Conservation (phyloP, 208 protist species). For the Crithidia fasciculata region DNA sequence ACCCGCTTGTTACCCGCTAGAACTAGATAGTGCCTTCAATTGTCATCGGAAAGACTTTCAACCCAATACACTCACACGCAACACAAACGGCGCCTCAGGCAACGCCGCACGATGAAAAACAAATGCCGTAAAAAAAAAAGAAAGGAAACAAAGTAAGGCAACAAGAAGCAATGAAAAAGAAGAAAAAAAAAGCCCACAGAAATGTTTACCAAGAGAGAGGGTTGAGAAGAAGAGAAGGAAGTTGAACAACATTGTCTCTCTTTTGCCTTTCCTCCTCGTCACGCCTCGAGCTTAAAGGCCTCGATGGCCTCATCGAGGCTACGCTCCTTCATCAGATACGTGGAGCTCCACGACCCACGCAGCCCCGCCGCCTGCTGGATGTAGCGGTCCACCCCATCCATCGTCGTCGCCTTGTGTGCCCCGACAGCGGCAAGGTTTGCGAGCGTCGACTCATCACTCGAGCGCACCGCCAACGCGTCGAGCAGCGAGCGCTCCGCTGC, state of each 20-base stretch:
- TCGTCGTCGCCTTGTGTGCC: constrained; percentile 53
- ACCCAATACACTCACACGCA: background rate
- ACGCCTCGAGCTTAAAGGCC: constrained; percentile 37
- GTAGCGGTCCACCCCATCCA: constrained; percentile 64
- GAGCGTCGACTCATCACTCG: constrained; percentile 75
- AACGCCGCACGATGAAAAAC: background rate
- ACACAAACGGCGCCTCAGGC: background rate
- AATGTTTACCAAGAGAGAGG: background rate
- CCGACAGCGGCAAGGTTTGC: constrained; percentile 80
- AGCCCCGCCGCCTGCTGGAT: constrained; percentile 48
- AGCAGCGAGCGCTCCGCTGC: constrained; percentile 76
- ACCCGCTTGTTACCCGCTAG: too few relatives aligned
- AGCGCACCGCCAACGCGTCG: constrained; percentile 70
- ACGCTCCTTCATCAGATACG: constrained; percentile 34
- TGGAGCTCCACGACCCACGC: constrained; percentile 44
- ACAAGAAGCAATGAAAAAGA: background rate
- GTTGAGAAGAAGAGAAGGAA: background rate
- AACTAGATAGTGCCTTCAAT: too few relatives aligned
- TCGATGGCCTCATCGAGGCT: constrained; percentile 61
- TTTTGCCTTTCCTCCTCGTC: background rate
- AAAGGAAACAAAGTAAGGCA: background rate
- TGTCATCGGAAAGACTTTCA: too few relatives aligned
- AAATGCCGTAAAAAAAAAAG: background rate
- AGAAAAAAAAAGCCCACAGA: background rate
- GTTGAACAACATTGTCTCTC: background rate